phyloP scores from a whole-genome alignment of 2,329 filamentous ascomycete genomes.

The Pyricularia pennisetigena region DNA sequence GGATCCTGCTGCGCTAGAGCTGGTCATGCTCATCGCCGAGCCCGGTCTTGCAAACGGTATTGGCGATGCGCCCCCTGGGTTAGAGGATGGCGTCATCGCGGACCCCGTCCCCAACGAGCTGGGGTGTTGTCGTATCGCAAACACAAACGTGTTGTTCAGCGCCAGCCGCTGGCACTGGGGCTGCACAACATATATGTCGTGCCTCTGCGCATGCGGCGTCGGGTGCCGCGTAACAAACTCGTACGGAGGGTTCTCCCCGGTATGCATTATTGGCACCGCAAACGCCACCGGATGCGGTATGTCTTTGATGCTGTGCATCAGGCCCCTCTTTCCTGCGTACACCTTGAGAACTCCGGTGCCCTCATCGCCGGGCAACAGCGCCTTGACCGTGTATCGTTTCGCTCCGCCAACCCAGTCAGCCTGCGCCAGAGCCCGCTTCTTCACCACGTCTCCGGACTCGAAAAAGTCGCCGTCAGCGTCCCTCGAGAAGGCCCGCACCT shows the following conservation, averaged over 20 bases:
- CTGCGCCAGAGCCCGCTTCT: conserved; percentile 80
- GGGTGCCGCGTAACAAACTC: conserved; percentile 90
- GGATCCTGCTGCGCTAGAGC: conserved; percentile 40
- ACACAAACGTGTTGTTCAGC: conserved; percentile 96
- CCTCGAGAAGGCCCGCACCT: conserved; percentile 68
- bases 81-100: conserved; percentile 33
- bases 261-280: conserved; percentile 80
- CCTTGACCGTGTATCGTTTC: conserved; percentile 92
- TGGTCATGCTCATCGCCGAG: conserved; percentile 56
- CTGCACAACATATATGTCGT: conserved; percentile 94
- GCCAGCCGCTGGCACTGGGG: conserved; percentile 85
- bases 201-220: conserved; percentile 92
- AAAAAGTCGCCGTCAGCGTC: conserved; percentile 89
- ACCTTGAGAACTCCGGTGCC: conserved; percentile 80
- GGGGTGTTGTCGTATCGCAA: conserved; percentile 88
- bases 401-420: conserved; percentile 81
- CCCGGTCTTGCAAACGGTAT: conserved; percentile 51
- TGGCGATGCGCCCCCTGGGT: conserved; percentile 41
- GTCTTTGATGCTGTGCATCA: conserved; percentile 97
- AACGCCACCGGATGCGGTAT: conserved; percentile 89
- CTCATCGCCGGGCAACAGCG: conserved; percentile 82
- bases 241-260: conserved; percentile 86
- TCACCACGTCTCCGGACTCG: conserved; percentile 79
- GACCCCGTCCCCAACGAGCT: conserved; percentile 35
- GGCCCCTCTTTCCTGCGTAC: conserved; percentile 85